Conservation (phyloP, 805 yeast genomes). For the Kuraishia hungarica region DNA sequence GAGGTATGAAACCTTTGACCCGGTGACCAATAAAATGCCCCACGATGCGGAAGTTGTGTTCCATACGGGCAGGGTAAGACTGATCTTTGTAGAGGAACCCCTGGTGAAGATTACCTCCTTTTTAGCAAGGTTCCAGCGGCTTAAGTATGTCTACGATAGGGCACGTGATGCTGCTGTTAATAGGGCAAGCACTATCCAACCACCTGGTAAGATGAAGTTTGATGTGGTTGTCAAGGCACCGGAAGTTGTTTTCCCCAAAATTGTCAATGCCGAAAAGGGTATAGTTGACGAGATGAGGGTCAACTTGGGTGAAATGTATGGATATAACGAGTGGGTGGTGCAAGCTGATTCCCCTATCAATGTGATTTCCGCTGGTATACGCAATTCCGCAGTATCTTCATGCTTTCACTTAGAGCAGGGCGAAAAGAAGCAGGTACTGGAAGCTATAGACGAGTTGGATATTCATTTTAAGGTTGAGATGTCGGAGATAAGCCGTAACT, state of each 20-base stretch:
- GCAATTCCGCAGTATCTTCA: constrained; percentile 65
- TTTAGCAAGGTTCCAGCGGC: constrained; percentile 64
- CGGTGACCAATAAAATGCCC: constrained; percentile 34
- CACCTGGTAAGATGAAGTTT: constrained; percentile 55
- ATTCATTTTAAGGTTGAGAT: constrained; percentile 52
- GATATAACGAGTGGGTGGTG: constrained; percentile 48
- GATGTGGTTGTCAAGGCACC: constrained; percentile 77
- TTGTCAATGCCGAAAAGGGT: constrained; percentile 30
- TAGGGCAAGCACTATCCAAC: constrained; percentile 57
- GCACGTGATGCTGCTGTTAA: constrained; percentile 85
- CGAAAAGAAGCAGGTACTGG: constrained; percentile 39
- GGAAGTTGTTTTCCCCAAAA: constrained; percentile 66
- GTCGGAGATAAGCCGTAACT: constrained; percentile 32
- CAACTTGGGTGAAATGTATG: constrained; percentile 75
- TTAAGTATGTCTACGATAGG: constrained; percentile 84
- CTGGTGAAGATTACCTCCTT: constrained; percentile 58
- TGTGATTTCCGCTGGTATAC: constrained; percentile 56
- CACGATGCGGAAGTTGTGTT: constrained; percentile 53
- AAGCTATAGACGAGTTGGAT: constrained; percentile 61
- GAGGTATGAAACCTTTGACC: constrained; percentile 73
- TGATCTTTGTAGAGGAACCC: constrained; percentile 79
- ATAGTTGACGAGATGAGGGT: constrained; percentile 56
- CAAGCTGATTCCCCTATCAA: constrained; percentile 30
- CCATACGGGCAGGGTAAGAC: constrained; percentile 64
- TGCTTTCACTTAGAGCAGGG: constrained; percentile 38